Percentiles rank a stretch among this genome's conserved stretches.
Evolutionary conservation across 1,284 basidiomycete species (phyloP).

Genomic region (Cryptococcus maquisensis): DNA sequence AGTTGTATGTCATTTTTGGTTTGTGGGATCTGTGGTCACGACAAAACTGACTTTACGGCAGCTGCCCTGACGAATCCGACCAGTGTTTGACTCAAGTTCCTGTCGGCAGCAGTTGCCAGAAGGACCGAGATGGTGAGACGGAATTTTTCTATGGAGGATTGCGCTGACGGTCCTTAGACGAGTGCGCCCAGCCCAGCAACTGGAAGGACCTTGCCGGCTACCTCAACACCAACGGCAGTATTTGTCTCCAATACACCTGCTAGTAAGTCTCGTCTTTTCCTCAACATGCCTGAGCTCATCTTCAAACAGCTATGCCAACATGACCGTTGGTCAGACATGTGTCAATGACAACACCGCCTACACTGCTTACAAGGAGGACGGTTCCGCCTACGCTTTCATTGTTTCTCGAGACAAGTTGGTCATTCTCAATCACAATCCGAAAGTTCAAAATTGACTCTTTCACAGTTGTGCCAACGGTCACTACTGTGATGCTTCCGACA

Average conservation of each 20-base stretch:
- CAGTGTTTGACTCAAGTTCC: constrained; percentile 60
- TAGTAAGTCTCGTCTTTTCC: constrained; percentile 55
- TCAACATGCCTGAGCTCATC: not conserved
- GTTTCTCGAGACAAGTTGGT: constrained; percentile 63
- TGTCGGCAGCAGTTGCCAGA: constrained; percentile 68
- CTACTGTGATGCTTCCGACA: constrained; percentile 66
- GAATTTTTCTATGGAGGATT: not conserved
- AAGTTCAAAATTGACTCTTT: not conserved
- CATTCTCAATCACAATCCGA: not conserved
- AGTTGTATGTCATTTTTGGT: constrained; percentile 33
- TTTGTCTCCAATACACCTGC: constrained; percentile 76
- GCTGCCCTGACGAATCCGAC: constrained; percentile 81
- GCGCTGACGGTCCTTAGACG: constrained; percentile 54
- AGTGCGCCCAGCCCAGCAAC: constrained; percentile 67
- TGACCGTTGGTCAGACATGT: constrained; percentile 62
- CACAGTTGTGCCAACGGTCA: constrained; percentile 53
- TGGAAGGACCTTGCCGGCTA: constrained; percentile 61
- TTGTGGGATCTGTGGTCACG: not conserved
- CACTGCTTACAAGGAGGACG: constrained; percentile 56
- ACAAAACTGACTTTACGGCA: constrained; percentile 39
- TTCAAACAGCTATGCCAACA: constrained; percentile 64
- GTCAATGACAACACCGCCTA: constrained; percentile 72
- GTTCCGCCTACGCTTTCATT: constrained; percentile 64
- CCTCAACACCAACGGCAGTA: constrained; percentile 71
- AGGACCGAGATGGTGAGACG: constrained; percentile 73